Conservation (phyloP, 2,329 filamentous ascomycete genomes). For the Diaporthe australafricana region DNA sequence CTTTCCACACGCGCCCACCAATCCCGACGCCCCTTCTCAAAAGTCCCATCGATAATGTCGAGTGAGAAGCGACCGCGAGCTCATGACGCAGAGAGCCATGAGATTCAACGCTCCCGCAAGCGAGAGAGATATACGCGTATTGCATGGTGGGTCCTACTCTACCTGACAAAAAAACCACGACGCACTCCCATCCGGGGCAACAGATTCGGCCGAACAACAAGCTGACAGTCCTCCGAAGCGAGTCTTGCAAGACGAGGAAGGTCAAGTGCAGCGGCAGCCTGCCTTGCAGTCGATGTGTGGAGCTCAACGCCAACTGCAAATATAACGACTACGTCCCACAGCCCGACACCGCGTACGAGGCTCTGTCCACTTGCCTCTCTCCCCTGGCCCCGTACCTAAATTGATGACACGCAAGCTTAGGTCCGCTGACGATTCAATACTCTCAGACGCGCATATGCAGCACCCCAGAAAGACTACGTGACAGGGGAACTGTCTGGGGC, state of each 20-base stretch:
- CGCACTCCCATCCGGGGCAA: neutral
- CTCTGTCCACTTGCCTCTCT: neutral
- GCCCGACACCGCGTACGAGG: slow-evolving; percentile 12
- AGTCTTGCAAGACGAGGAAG: slow-evolving; percentile 22
- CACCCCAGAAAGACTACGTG: slow-evolving; percentile 5
- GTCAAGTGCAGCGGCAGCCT: slow-evolving; percentile 21
- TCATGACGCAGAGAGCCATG: slow-evolving; percentile 12
- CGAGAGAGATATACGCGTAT: slow-evolving; percentile 17
- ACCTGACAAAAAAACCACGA: neutral
- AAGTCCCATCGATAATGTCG: neutral
- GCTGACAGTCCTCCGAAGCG: neutral
- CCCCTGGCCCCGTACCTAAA: neutral
- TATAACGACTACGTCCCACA: slow-evolving; percentile 15
- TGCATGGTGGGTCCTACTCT: slow-evolving; percentile 11
- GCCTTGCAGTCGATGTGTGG: slow-evolving; percentile 16
- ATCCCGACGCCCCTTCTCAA: neutral
- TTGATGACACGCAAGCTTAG: neutral
- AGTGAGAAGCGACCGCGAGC: neutral
- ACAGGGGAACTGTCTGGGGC: neutral
- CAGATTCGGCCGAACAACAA: neutral
- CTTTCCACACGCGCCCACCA: neutral
- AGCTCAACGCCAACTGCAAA: slow-evolving; percentile 23
- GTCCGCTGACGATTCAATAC: neutral
- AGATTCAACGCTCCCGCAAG: slow-evolving; percentile 13
- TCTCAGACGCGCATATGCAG: slow-evolving; percentile 4